Conservation (phyloP, 208 protist genomes). For the Strigomonas galati region DNA sequence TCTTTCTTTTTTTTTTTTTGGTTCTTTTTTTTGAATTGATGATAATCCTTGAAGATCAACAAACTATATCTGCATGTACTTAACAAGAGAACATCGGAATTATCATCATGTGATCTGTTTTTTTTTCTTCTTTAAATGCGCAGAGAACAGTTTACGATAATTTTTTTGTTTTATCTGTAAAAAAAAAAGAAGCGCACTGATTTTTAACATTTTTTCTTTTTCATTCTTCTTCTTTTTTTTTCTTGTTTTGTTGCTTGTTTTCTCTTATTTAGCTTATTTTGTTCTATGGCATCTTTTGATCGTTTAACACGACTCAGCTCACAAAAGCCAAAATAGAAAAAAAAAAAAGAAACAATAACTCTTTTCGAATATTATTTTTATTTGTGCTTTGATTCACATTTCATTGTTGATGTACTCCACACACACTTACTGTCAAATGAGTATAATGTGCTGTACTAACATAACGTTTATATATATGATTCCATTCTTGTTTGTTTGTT, state of each 20-base stretch:
- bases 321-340: too few species aligned
- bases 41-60: too few species aligned
- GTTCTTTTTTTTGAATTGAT: not conserved
- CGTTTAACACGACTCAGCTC: too few species aligned
- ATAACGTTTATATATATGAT: not conserved
- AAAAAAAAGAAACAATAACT: too few species aligned
- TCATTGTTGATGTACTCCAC: not conserved
- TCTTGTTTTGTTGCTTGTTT: not conserved
- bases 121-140: not conserved
- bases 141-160: not conserved
- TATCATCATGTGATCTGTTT: not conserved
- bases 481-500: slow-evolving; percentile 9
- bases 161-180: too few species aligned
- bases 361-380: not conserved
- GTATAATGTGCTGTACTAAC: too few species aligned
- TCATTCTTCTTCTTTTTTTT: slow-evolving; percentile 1
- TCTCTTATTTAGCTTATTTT: slow-evolving; percentile 4
- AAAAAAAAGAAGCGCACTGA: too few species aligned
- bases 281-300: too few species aligned
- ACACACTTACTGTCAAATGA: not conserved
- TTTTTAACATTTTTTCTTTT: too few species aligned
- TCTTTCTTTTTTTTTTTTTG: slow-evolving; percentile 10
- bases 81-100: too few species aligned
- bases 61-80: too few species aligned
- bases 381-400: not conserved